Percentiles rank a stretch among this genome's conserved stretches.
Evolutionary conservation across 345 rosid species (phyloP).

Genomic region (Stellera chamaejasme): DNA sequence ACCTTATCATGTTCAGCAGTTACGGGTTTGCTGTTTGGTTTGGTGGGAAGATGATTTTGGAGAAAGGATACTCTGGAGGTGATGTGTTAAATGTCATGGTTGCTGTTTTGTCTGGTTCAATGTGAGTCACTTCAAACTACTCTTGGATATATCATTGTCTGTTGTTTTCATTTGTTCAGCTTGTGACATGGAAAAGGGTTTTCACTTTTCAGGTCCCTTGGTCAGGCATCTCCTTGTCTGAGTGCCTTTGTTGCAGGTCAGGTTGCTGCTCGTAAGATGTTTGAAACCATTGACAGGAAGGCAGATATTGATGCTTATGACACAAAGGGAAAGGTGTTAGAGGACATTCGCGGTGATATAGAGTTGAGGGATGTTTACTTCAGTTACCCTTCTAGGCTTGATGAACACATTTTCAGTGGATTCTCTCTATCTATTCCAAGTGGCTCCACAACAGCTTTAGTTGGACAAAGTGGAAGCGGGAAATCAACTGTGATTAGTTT

Average conservation of each 20-base stretch:
- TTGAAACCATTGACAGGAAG: conserved; percentile 32
- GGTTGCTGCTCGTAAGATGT: conserved; percentile 31
- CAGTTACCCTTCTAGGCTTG: conserved; percentile 42
- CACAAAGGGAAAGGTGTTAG: conserved; percentile 25
- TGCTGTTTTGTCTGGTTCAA: conserved; percentile 56
- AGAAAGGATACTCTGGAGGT: conserved; percentile 64
- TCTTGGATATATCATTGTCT: background rate
- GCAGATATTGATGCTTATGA: conserved; percentile 40
- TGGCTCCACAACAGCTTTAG: conserved; percentile 34
- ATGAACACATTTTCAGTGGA: conserved; percentile 27
- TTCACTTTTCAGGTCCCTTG: conserved; percentile 6
- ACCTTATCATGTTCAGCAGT: conserved; percentile 29
- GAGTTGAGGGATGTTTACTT: conserved; percentile 35
- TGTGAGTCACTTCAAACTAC: conserved; percentile 28
- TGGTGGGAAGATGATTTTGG: conserved; percentile 61
- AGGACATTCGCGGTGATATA: conserved; percentile 35
- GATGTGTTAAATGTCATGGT: conserved; percentile 47
- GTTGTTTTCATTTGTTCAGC: background rate
- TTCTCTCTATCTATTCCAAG: conserved; percentile 33
- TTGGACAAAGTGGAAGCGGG: conserved; percentile 58
- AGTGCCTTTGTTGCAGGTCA: conserved; percentile 20
- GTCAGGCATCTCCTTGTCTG: conserved; percentile 19
- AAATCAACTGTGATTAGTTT: conserved; percentile 36
- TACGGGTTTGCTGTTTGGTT: conserved; percentile 63
- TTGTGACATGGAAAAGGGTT: background rate